Base-by-base conservation (phyloP, 1,284 basidiomycete genomes). In the Puccinia brachypodii region DNA sequence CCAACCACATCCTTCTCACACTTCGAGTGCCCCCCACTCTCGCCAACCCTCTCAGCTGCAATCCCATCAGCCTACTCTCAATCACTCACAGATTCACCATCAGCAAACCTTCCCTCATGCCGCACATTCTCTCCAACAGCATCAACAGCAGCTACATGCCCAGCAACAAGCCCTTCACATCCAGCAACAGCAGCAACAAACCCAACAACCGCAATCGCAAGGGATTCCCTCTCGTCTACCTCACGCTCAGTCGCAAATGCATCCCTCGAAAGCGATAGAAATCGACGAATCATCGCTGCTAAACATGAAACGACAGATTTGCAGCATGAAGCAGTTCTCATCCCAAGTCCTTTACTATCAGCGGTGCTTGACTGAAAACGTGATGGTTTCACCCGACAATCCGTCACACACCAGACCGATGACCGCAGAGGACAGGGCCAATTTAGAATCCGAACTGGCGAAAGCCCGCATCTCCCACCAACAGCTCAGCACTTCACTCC, bases 31-130 rank as follows among this genome's bases (percentile, higher is more conserved):
- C 22, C 22, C 74, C 3, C 78, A 80, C 22, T 58, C 69, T 64
- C 78, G 78, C 6, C 69, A 44, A 42, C 58, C 78, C 2, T 72
- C 78, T 62, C 77, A 72, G 19, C 69, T 72, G 11, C 78, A 68
- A 58, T 40, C 66, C 60, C 40, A 58, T 56, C 68, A 72, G 19
- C 50, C 64, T 40, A 64, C 68, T 28, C 28, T 58, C 28, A 42
- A 50, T 40, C 78, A 80, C 42, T 66, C 68, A 38, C 78, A 72
- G 31, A 72, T 80, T 31, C 78, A 60, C 16, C 68, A 73, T 72
- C 78, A 78, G 31, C 76, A 78, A 78, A 7, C 68, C 8, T 38
- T 71, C 16, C 25, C 50, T 25, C 77, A 80, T 44, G 40, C 77
- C 38, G 36, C 68, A 47, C 78, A 72, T 8, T 16, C 58, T 64